Evolutionary conservation across 805 yeast species (phyloP), one percentile per base, ranked within the genome.

Genomic region (Kuraishia cidri): DNA sequence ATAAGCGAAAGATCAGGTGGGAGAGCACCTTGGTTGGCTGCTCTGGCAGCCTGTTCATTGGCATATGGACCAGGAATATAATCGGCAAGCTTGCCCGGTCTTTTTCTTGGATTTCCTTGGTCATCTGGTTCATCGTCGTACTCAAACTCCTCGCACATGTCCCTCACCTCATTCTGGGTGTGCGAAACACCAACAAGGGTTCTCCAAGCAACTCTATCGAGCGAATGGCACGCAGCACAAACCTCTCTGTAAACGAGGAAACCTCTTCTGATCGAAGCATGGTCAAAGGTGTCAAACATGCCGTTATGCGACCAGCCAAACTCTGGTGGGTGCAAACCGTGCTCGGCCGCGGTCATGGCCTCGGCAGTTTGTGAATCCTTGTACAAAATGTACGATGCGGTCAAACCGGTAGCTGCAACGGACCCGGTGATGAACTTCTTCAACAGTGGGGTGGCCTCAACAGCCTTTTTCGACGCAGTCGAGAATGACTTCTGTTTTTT

Each of bases 331-430:
- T 92, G 98, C 56, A 92, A 74, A 47, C 98, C 98, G 66, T 92
- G 97, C 68, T 92, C 98, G 46, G 97, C 96, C 45, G 92, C 94
- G 36, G 98, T 88, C 94, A 90, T 83, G 54, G 97, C 97, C 52
- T 74, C 77, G 37, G 96, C 96, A 42, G 86, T 78, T 60, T 78
- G 73, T 20, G 87, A 70, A 59, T 86, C 95, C 52, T 83, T 75
- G 65, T 86, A 86, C 53, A 83, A 66, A 51, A 81, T 65, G 58
- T 80, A 82, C 37, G 92, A 81, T 30, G 94, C 86, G 37, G 85
- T 72, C 41, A 83, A 64, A 45, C 94, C 95, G 37, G 84, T 70
- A 32, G 75, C 70, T 39, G 83, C 85, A 46, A 77, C 79, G 37
- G 77, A 64, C 49, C 79, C 79, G 45, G 72, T 66, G 47, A 78